These are phyloP conservation scores for Candida saitoana DNA, from an alignment of 805 yeast genomes.

Conservation along the genomic window DNA sequence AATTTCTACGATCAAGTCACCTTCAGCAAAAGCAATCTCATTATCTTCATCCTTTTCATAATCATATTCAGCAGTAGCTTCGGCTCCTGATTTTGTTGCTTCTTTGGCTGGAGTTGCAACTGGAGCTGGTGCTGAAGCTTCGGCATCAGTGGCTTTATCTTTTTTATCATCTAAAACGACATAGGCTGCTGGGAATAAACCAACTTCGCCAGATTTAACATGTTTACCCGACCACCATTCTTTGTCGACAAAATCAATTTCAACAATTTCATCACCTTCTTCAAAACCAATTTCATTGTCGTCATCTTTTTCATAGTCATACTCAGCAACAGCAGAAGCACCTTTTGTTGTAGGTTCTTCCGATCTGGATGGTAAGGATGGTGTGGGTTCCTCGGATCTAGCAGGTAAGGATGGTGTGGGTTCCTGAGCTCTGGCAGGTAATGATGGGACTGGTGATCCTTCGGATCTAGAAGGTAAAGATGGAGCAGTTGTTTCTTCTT, in stretches of 20 bases:
- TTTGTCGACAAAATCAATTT: constrained; percentile 66
- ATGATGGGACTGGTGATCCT: constrained; percentile 13
- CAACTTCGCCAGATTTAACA: constrained; percentile 42
- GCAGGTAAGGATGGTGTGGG: constrained; percentile 18
- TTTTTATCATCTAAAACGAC: constrained; percentile 35
- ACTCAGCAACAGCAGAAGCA: constrained; percentile 68
- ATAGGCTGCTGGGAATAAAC: constrained; percentile 56
- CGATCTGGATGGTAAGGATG: constrained; percentile 14
- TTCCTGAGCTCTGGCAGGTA: constrained; percentile 15
- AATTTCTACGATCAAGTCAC: constrained; percentile 74
- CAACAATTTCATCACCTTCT: constrained; percentile 65
- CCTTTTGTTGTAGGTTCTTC: constrained; percentile 10
- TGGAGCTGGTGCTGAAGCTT: constrained; percentile 11
- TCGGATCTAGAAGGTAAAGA: constrained; percentile 16
- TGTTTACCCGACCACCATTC: constrained; percentile 63
- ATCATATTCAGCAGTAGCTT: constrained; percentile 67
- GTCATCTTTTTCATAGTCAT: constrained; percentile 72
- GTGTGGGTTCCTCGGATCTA: constrained; percentile 12
- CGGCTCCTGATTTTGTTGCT: constrained; percentile 15
- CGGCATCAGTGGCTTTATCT: constrained; percentile 1
- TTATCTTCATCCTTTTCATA: constrained; percentile 92
- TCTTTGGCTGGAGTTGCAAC: constrained; percentile 10
- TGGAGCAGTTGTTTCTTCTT: constrained; percentile 11
- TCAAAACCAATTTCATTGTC: constrained; percentile 66
- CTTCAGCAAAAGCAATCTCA: constrained; percentile 80